Evolutionary conservation across 345 rosid genomes (phyloP), one percentile per base, ranked within the genome.

Genomic region (Populus pruinosa): DNA sequence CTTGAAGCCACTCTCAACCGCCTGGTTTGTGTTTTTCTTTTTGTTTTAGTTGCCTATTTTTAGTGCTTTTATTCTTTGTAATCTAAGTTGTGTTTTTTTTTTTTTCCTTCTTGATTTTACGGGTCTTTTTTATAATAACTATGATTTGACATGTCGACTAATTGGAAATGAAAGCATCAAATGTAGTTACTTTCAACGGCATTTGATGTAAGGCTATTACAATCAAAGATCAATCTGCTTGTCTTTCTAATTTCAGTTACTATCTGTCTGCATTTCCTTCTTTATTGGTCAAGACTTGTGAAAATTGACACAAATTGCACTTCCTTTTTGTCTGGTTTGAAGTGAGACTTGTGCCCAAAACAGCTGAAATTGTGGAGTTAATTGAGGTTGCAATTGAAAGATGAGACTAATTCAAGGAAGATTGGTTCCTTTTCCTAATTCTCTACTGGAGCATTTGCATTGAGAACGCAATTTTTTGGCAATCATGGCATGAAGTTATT

Each of bases 1-100:
- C 23, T 68, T 41, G 71, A 68, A 68, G 50, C 71, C 71, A 39
- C 47, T 39, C 71, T 68, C 47, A 68, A 68, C 12, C 23, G 71
- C 49, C 71, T 68, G 71, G 71, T 68, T 68, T 8, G 71, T 68
- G 21, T 21, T 68, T 12, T 38, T 20, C 41, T 4, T 5, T 67
- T 8, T 7, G 23, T 9, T 1, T 67, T 36, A 9, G 38, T 7
- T 36, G 13, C 39, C 23, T 35, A 11, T 13, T 16, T 14, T 35
- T 4, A 16, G 20, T 9, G 36, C 9, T 67, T 55, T 55, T 55
- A 55, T 6, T 55, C 61, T 55, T 7, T 55, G 61, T 20, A 55
- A 55, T 55, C 61, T 20, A 18, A 55, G 0, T 18, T 18, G 49
- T 12, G 14, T 17, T 53, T 7, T 18, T 6, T 17, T 53, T 7